These are phyloP conservation scores for Schizosaccharomyces octosporus DNA, from an alignment of 805 yeast genomes.

Conservation along the genomic window DNA sequence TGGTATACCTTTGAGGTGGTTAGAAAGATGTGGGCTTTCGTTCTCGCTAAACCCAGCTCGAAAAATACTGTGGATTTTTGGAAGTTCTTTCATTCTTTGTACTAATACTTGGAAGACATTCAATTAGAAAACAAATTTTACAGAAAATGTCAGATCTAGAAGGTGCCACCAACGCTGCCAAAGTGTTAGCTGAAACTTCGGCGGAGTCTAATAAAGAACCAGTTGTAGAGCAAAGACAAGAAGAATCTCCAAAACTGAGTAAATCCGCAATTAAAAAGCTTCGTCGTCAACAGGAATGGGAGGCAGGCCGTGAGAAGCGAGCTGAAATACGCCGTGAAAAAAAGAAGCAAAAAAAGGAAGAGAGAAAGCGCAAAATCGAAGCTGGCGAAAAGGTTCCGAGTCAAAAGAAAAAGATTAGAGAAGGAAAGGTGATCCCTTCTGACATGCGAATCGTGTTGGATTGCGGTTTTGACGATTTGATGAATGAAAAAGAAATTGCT, in stretches of 20 bases:
- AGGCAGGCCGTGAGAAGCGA: conserved; percentile 28
- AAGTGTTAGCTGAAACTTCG: too few species aligned
- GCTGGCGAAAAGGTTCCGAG: not conserved
- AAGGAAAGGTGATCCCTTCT: conserved; percentile 10
- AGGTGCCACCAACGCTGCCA: too few species aligned
- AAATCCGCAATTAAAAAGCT: conserved; percentile 45
- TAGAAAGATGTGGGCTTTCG: too few species aligned
- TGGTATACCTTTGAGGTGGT: too few species aligned
- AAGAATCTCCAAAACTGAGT: not conserved
- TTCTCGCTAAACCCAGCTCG: too few species aligned
- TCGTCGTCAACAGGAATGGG: conserved; percentile 32
- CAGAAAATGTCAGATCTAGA: too few species aligned
- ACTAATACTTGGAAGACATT: too few species aligned
- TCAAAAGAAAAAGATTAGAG: not conserved
- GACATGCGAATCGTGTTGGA: conserved; percentile 45
- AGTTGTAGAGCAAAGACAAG: not conserved
- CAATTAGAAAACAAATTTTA: too few species aligned
- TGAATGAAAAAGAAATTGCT: conserved; percentile 42
- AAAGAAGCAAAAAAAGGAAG: conserved; percentile 13
- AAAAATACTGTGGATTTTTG: too few species aligned
- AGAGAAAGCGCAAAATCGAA: conserved; percentile 10
- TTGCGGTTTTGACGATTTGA: conserved; percentile 73
- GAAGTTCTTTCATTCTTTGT: too few species aligned
- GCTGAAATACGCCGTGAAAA: conserved; percentile 21
- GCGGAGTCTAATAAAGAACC: not conserved